These are phyloP conservation scores for Apiospora kogelbergensis DNA, from an alignment of 2,329 filamentous ascomycete species.

Conservation along the genomic window DNA sequence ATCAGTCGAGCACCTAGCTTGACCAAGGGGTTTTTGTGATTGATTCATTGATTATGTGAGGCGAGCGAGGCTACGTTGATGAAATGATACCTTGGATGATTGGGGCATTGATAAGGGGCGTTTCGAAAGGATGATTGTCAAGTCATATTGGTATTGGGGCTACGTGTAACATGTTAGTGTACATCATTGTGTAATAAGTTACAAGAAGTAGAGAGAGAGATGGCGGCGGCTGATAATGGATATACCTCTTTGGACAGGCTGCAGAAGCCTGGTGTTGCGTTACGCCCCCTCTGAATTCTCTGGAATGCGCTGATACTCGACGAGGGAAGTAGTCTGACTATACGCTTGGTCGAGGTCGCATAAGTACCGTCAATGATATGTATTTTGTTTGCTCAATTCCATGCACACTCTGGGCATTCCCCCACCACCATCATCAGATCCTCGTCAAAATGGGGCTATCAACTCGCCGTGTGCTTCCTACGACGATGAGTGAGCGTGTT, in stretches of 20 bases:
- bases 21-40: conserved; percentile 75
- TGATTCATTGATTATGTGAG: neutral
- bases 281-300: neutral
- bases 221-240: neutral
- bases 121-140: conserved; percentile 5
- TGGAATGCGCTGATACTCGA: neutral
- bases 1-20: conserved; percentile 64
- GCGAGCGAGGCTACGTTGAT: neutral
- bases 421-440: neutral
- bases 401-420: neutral
- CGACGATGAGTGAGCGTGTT: neutral
- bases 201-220: neutral
- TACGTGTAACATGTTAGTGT: conserved; percentile 13
- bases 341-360: neutral
- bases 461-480: neutral
- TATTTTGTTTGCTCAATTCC: neutral
- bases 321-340: neutral
- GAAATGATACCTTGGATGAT: neutral
- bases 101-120: conserved; percentile 7
- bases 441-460: neutral
- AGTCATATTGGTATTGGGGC: conserved; percentile 4
- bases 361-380: neutral
- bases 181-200: neutral
- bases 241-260: neutral
- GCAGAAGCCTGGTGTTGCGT: neutral